Evolutionary conservation across 257 asterid genomes (phyloP).

Genomic region (Solanum verrucosum): DNA sequence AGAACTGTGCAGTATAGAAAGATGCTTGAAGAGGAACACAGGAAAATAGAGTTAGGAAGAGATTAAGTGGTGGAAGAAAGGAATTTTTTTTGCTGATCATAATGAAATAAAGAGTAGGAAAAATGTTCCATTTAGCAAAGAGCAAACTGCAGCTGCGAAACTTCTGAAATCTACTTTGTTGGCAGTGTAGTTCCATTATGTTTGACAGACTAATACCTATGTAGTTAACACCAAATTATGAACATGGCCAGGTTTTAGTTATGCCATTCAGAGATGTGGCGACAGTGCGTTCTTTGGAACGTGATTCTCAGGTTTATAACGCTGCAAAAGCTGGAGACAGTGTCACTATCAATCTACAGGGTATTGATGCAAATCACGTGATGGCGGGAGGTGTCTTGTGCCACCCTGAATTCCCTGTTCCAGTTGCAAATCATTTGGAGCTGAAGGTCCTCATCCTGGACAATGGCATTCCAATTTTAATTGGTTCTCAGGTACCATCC

Average conservation of each 20-base stretch:
- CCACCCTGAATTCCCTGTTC: slow-evolving; percentile 83
- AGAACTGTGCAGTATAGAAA: background rate
- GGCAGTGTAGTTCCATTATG: background rate
- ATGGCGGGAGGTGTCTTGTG: slow-evolving; percentile 80
- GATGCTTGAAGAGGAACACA: background rate
- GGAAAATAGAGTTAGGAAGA: background rate
- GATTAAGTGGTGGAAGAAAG: background rate
- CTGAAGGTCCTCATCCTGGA: slow-evolving; percentile 72
- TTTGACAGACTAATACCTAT: background rate
- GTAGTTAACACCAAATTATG: background rate
- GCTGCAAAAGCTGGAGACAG: slow-evolving; percentile 93
- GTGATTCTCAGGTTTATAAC: slow-evolving; percentile 49
- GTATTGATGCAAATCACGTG: slow-evolving; percentile 56
- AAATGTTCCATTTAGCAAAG: background rate
- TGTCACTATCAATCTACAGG: slow-evolving; percentile 66
- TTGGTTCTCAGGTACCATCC: slow-evolving; percentile 74
- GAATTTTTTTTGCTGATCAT: background rate
- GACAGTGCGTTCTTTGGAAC: slow-evolving; percentile 58
- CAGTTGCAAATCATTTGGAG: slow-evolving; percentile 67
- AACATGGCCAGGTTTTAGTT: slow-evolving; percentile 50
- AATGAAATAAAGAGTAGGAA: background rate
- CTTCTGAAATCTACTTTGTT: background rate
- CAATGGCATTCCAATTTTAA: slow-evolving; percentile 51
- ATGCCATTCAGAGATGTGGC: slow-evolving; percentile 75
- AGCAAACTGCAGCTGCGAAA: background rate